Evolutionary conservation across 2,329 filamentous ascomycete species (phyloP).

Genomic region (Cladosporium sp.): DNA sequence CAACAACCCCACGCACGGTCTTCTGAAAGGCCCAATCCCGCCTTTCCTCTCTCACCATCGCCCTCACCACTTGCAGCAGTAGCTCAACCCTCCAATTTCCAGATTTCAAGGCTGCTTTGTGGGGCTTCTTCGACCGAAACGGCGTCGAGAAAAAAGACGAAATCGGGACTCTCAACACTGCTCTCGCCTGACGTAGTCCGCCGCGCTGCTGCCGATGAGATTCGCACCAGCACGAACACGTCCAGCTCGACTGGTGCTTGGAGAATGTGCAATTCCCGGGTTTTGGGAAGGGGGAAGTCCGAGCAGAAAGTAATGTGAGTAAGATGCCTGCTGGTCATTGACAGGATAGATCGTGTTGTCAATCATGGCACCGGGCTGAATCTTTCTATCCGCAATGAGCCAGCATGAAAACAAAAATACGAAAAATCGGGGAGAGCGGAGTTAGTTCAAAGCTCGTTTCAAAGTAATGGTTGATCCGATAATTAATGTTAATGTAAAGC

Average conservation of each 20-base stretch:
- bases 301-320: constrained; percentile 25
- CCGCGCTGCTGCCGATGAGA: constrained; percentile 36
- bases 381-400: too few species aligned
- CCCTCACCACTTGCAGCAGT: constrained; percentile 14
- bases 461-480: too few species aligned
- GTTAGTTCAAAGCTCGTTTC: too few species aligned
- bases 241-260: constrained; percentile 49
- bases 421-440: too few species aligned
- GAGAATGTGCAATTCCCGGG: constrained; percentile 30
- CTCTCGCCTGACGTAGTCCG: constrained; percentile 45
- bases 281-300: constrained; percentile 24
- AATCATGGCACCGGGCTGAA: too few species aligned
- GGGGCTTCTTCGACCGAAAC: constrained; percentile 51
- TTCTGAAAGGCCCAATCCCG: constrained; percentile 21
- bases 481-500: too few species aligned
- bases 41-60: constrained; percentile 20
- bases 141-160: constrained; percentile 49
- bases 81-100: constrained; percentile 16
- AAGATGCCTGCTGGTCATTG: constrained; percentile 35
- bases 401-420: too few species aligned
- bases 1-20: too few species aligned
- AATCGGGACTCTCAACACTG: constrained; percentile 51
- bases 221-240: constrained; percentile 46
- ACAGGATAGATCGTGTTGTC: too few species aligned
- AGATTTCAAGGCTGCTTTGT: constrained; percentile 28